Percentiles rank a stretch among this genome's conserved stretches.
These are phyloP conservation scores for Suhomyces guaymorum DNA, from an alignment of 1,139 yeast species.

Conservation along the genomic window DNA sequence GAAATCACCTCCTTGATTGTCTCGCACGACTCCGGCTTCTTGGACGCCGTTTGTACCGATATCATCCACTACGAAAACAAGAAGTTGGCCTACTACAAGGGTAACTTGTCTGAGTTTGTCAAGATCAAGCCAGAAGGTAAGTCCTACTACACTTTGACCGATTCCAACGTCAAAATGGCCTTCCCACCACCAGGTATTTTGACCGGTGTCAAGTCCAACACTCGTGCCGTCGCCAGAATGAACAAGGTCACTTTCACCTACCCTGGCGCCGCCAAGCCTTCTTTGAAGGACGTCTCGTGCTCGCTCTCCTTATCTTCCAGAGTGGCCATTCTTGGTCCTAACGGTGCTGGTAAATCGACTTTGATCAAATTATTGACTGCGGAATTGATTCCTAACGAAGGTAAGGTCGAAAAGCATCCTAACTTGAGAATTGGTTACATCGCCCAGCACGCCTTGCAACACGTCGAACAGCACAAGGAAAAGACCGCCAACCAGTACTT, in stretches of 20 bases:
- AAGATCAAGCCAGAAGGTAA: constrained; percentile 93
- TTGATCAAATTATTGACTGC: constrained; percentile 90
- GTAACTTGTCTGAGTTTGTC: constrained; percentile 91
- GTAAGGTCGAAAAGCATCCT: constrained; percentile 96
- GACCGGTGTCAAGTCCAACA: constrained; percentile 92
- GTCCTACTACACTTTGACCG: constrained; percentile 93
- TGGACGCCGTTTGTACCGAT: constrained; percentile 94
- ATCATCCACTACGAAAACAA: constrained; percentile 95
- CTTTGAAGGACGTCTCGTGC: constrained; percentile 76
- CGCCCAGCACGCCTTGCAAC: constrained; percentile 98
- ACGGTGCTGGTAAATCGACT: constrained; percentile 99
- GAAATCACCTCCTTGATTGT: constrained; percentile 93
- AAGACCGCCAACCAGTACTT: constrained; percentile 96
- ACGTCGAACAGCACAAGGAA: constrained; percentile 95
- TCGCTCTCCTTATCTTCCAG: constrained; percentile 89
- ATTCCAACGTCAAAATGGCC: constrained; percentile 91
- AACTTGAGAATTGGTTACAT: constrained; percentile 97
- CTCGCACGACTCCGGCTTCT: constrained; percentile 96
- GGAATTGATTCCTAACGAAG: constrained; percentile 81
- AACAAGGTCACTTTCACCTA: constrained; percentile 81
- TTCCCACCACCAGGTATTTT: constrained; percentile 98
- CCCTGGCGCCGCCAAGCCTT: constrained; percentile 87
- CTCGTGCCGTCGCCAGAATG: constrained; percentile 94
- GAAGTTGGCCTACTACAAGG: constrained; percentile 92
- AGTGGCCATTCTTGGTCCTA: constrained; percentile 95